Evolutionary conservation across 23 red algal genomes (phyloP).

Genomic region (Gracilaria gracilis): DNA sequence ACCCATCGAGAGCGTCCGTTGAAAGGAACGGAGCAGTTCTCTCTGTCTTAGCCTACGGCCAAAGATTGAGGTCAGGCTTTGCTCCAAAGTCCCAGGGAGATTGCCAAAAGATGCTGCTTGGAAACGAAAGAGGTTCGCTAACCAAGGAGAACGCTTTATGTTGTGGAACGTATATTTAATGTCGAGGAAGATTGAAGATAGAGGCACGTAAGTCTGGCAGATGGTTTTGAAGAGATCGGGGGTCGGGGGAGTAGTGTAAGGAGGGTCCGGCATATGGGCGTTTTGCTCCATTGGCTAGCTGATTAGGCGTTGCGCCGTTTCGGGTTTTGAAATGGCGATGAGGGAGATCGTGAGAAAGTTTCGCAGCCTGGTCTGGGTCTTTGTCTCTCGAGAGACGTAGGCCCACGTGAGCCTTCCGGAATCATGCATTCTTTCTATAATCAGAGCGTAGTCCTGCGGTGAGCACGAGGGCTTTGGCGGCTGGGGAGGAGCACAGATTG

Average conservation of each 20-base stretch:
- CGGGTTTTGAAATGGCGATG: background rate
- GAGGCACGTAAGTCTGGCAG: background rate
- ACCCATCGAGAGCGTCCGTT: slow-evolving; percentile 23
- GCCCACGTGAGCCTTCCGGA: no score
- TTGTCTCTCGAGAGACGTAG: no score
- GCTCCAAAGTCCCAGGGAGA: background rate
- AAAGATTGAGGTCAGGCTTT: background rate
- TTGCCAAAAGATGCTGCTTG: background rate
- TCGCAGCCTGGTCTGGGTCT: no score
- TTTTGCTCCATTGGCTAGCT: slow-evolving; percentile 23
- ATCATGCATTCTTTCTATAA: no score
- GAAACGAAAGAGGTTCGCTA: background rate
- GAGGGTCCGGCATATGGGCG: slow-evolving; percentile 1
- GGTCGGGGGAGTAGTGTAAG: background rate
- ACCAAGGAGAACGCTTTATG: background rate
- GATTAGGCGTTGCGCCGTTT: background rate
- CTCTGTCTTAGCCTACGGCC: background rate
- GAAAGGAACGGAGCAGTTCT: background rate
- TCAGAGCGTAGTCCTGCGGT: no score
- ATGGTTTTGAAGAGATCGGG: slow-evolving; percentile 31
- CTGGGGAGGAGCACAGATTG: no score
- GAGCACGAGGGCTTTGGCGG: no score
- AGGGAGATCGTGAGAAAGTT: background rate
- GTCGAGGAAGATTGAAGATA: slow-evolving; percentile 17
- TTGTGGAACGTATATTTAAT: slow-evolving; percentile 33